Evolutionary conservation across 441 rosid genomes (phyloP), one percentile per base, ranked within the genome.

Genomic region (Heliophila coronopifolia): DNA sequence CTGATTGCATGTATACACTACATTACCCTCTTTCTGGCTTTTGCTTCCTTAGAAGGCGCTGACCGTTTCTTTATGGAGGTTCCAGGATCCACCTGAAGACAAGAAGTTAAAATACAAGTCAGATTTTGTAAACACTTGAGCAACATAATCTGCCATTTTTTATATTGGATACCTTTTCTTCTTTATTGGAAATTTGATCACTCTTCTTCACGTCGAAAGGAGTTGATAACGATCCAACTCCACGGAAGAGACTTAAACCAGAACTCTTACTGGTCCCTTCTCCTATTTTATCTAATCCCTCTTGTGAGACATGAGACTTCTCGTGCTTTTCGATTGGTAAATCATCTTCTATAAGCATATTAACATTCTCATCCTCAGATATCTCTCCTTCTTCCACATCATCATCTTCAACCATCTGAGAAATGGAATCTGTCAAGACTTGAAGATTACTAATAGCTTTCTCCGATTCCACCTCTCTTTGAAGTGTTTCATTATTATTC

Each of bases 301-400:
- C 63, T 50, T 51, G 68, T 44, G 76, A 50, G 50, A 65, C 59
- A 61, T 64, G 69, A 51, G 35, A 44, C 59, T 63, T 61, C 48
- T 51, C 59, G 1, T 32, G 69, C 24, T 58, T 66, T 34, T 60
- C 65, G 1, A 58, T 49, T 28, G 32, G 28, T 37, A 49, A 25
- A 43, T 51, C 66, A 66, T 73, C 68, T 12, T 32, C 71, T 33
- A 11, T 7, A 56, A 48, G 9, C 63, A 58, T 34, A 73, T 54
- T 71, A 36, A 20, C 65, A 24, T 51, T 65, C 36, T 67, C 60
- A 40, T 69, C 68, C 16, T 70, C 83, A 56, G 78, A 77, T 57
- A 81, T 63, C 71, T 84, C 94, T 59, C 86, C 84, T 66, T 80
- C 89, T 66, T 81, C 94, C 22, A 62, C 58, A 25, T 73, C 83